Percentiles rank a stretch among this genome's conserved stretches.
Evolutionary conservation across 2,329 filamentous ascomycete genomes (phyloP).

Genomic region (Ophiocordyceps unilateralis): DNA sequence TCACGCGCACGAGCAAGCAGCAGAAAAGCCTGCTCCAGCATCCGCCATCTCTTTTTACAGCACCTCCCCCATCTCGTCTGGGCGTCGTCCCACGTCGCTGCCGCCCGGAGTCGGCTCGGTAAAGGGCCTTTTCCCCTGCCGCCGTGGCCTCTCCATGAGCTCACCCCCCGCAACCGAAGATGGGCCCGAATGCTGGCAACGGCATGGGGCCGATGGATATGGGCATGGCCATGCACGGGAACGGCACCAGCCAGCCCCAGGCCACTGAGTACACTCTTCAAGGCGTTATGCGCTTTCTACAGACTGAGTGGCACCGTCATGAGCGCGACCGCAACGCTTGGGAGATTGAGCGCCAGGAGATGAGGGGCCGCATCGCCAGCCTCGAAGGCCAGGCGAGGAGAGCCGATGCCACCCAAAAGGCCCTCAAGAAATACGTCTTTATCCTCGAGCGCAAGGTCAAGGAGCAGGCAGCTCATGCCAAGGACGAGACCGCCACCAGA

Average conservation of each 20-base stretch:
- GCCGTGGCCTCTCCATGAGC: slow-evolving; percentile 18
- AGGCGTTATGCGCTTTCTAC: slow-evolving; percentile 95
- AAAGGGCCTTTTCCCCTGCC: not conserved
- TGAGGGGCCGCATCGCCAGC: slow-evolving; percentile 92
- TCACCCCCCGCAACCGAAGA: slow-evolving; percentile 16
- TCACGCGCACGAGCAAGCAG: not conserved
- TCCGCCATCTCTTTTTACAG: not conserved
- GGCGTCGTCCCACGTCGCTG: not conserved
- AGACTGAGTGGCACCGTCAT: slow-evolving; percentile 97
- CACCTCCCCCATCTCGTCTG: not conserved
- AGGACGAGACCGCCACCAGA: slow-evolving; percentile 23
- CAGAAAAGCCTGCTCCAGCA: not conserved
- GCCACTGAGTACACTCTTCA: slow-evolving; percentile 46
- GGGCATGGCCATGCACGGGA: slow-evolving; percentile 27
- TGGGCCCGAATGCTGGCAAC: slow-evolving; percentile 26
- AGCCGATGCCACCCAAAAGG: slow-evolving; percentile 75
- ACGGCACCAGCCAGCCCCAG: slow-evolving; percentile 32
- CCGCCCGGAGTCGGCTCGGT: not conserved
- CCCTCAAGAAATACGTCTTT: slow-evolving; percentile 74
- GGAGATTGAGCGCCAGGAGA: slow-evolving; percentile 98
- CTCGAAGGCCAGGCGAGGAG: slow-evolving; percentile 81
- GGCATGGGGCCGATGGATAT: slow-evolving; percentile 29
- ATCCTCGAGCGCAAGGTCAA: slow-evolving; percentile 81
- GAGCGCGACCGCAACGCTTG: slow-evolving; percentile 95
- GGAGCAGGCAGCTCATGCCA: slow-evolving; percentile 60